Percentiles rank a stretch among this genome's conserved stretches.
Conservation (phyloP, 148 eudicot genomes). For the Spergularia bocconei region DNA sequence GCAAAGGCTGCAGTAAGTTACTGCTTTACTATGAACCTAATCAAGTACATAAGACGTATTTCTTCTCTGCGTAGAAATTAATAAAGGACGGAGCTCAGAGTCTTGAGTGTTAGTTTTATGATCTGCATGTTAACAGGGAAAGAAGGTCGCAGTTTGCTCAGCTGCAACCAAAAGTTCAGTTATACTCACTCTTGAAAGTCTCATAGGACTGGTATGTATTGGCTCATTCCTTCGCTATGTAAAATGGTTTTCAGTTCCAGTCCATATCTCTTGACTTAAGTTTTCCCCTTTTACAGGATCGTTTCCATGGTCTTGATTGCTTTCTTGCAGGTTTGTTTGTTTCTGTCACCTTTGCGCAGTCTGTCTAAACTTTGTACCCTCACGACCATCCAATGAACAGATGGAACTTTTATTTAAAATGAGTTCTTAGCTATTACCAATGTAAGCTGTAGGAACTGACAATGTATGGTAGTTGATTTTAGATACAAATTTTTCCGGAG, state of each 20-base stretch:
- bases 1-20: constrained; percentile 84
- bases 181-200: constrained; percentile 84
- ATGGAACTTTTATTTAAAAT: neutral
- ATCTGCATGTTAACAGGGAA: constrained; percentile 50
- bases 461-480: neutral
- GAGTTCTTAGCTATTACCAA: neutral
- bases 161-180: constrained; percentile 99
- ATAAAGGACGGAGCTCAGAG: neutral
- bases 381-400: neutral
- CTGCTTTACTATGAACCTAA: neutral
- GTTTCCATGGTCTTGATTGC: constrained; percentile 88
- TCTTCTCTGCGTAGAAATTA: neutral
- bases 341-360: neutral
- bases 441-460: constrained; percentile 3
- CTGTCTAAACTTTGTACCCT: neutral
- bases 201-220: constrained; percentile 84
- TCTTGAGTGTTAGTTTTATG: neutral
- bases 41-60: neutral
- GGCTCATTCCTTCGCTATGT: constrained; percentile 16
- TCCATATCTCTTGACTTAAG: neutral
- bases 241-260: neutral
- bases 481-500: neutral
- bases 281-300: constrained; percentile 49
- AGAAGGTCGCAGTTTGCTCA: constrained; percentile 87
- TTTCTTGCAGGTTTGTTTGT: constrained; percentile 82